Percentiles rank a stretch among this genome's conserved stretches.
phyloP scores from a whole-genome alignment of 2,329 filamentous ascomycete species.

The Penicillium sp. region DNA sequence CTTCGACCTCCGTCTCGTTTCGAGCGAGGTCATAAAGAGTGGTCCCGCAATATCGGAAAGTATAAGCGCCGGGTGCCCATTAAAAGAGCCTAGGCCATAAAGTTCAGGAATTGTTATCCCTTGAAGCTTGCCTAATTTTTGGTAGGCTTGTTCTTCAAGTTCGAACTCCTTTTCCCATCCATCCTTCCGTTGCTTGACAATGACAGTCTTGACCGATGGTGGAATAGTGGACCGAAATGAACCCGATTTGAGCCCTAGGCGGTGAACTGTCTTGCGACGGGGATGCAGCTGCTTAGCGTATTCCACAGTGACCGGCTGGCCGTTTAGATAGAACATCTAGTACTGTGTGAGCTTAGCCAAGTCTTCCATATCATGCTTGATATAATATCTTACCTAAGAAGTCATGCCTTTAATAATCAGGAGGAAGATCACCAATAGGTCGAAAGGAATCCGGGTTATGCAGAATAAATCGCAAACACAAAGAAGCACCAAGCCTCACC shows the following conservation, averaged over 20 bases:
- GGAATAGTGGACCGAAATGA: not conserved
- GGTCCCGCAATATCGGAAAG: slow-evolving; percentile 6
- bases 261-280: not conserved
- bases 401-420: too few relatives aligned
- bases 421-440: too few relatives aligned
- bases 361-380: too few relatives aligned
- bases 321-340: not conserved
- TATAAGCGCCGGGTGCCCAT: slow-evolving; percentile 1
- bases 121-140: not conserved
- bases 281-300: not conserved
- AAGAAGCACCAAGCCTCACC: too few relatives aligned
- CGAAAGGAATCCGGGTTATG: too few relatives aligned
- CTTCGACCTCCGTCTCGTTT: not conserved
- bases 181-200: not conserved
- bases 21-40: slow-evolving; percentile 6
- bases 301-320: not conserved
- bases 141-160: not conserved
- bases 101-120: slow-evolving; percentile 1
- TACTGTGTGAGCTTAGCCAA: not conserved
- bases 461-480: too few relatives aligned
- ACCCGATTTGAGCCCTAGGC: not conserved
- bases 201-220: not conserved
- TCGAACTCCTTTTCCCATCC: not conserved
- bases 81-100: slow-evolving; percentile 4
- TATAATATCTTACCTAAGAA: too few relatives aligned